phyloP scores from a whole-genome alignment of 805 yeast species.

The Wickerhamomyces ciferrii region DNA sequence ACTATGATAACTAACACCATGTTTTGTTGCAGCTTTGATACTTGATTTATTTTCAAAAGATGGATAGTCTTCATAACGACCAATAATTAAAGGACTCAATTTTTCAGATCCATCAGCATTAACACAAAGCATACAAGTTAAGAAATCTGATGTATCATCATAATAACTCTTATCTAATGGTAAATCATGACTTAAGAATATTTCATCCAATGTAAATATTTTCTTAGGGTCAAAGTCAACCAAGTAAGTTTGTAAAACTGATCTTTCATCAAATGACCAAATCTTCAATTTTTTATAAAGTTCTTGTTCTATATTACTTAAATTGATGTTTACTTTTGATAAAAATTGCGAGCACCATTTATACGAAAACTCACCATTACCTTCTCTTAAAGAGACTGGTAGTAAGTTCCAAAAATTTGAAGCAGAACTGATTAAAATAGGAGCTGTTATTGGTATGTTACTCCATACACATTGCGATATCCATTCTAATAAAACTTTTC shows the following conservation, averaged over 20 bases:
- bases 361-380: constrained; percentile 59
- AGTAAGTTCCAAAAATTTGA: constrained; percentile 57
- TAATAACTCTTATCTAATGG: constrained; percentile 55
- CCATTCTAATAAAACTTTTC: constrained; percentile 66
- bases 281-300: constrained; percentile 42
- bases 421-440: constrained; percentile 59
- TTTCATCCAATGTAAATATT: constrained; percentile 56
- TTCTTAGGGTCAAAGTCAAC: constrained; percentile 42
- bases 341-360: constrained; percentile 49
- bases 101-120: constrained; percentile 62
- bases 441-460: constrained; percentile 57
- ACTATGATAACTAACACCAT: constrained; percentile 50
- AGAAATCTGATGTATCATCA: constrained; percentile 33
- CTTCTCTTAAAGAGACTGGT: constrained; percentile 49
- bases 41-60: constrained; percentile 34
- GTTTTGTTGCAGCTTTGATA: constrained; percentile 42
- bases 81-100: constrained; percentile 54
- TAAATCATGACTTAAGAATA: constrained; percentile 51
- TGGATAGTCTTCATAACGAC: constrained; percentile 45
- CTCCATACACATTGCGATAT: constrained; percentile 65
- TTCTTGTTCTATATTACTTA: constrained; percentile 41
- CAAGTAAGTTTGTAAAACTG: constrained; percentile 40
- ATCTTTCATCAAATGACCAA: constrained; percentile 58
- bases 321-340: constrained; percentile 44
- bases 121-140: constrained; percentile 57